These are phyloP conservation scores for Salvia sclarea DNA, from an alignment of 305 asterid genomes.

Conservation along the genomic window DNA sequence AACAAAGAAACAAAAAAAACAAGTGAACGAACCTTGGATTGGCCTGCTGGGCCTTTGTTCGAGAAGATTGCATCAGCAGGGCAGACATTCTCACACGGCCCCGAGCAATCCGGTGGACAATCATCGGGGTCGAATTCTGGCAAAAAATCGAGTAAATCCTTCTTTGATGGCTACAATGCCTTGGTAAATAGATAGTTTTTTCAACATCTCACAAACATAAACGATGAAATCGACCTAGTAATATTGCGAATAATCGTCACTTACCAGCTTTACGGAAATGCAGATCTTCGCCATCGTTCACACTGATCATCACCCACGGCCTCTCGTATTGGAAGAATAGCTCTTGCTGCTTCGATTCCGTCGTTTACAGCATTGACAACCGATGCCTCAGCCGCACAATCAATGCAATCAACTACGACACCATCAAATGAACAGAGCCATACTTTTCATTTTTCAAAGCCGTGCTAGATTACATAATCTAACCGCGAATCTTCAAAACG, in stretches of 20 bases:
- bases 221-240: neutral
- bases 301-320: slow-evolving; percentile 98
- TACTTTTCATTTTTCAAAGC: neutral
- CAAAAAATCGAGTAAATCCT: slow-evolving; percentile 19
- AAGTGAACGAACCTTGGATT: slow-evolving; percentile 45
- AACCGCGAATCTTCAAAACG: neutral
- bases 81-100: slow-evolving; percentile 86
- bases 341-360: slow-evolving; percentile 79
- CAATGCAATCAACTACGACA: slow-evolving; percentile 85
- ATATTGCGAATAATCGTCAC: neutral
- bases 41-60: slow-evolving; percentile 38
- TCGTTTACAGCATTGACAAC: slow-evolving; percentile 85
- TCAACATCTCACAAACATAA: neutral
- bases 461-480: neutral
- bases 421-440: slow-evolving; percentile 18
- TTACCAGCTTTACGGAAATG: slow-evolving; percentile 97
- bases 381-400: slow-evolving; percentile 91
- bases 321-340: slow-evolving; percentile 63
- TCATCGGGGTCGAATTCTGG: slow-evolving; percentile 80
- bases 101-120: slow-evolving; percentile 73
- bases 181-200: neutral
- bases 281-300: slow-evolving; percentile 81
- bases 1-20: slow-evolving; percentile 21
- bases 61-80: slow-evolving; percentile 88
- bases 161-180: neutral